Percentiles rank a stretch among this genome's conserved stretches.
These are phyloP conservation scores for Mortierella antarctica DNA, from an alignment of 192 early-diverging fungal species.

Conservation along the genomic window DNA sequence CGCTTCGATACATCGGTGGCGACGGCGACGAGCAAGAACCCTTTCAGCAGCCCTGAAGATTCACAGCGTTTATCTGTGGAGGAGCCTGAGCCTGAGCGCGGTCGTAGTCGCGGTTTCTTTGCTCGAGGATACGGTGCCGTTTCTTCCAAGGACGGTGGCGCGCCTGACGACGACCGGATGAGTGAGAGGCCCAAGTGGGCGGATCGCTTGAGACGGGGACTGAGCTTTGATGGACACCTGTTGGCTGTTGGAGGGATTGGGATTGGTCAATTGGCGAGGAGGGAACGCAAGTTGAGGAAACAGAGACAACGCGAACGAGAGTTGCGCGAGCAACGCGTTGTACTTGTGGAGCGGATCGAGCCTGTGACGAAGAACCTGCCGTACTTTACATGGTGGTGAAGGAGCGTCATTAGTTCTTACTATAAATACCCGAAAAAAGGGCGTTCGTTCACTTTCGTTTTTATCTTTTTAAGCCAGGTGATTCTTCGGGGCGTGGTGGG, in stretches of 20 bases:
- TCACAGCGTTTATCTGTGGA: not conserved
- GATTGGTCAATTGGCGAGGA: conserved; percentile 22
- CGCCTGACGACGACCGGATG: not conserved
- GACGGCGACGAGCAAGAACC: not conserved
- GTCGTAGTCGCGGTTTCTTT: conserved; percentile 31
- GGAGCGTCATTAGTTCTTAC: not conserved
- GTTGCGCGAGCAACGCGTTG: conserved; percentile 32
- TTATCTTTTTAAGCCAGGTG: not conserved
- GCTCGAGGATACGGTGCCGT: conserved; percentile 19
- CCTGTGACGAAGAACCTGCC: conserved; percentile 51
- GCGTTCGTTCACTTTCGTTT: not conserved
- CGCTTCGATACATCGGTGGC: conserved; percentile 25
- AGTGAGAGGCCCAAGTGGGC: conserved; percentile 41
- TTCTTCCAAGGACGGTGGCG: not conserved
- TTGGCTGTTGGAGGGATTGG: conserved; percentile 18
- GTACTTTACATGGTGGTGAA: conserved; percentile 48
- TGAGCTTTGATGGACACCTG: conserved; percentile 45
- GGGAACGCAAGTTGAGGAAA: conserved; percentile 42
- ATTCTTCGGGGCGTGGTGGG: not conserved
- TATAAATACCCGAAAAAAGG: no score
- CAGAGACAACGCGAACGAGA: conserved; percentile 43
- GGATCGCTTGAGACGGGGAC: conserved; percentile 32
- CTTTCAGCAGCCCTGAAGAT: conserved; percentile 13
- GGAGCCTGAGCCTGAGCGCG: conserved; percentile 4
- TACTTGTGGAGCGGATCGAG: conserved; percentile 46